Base-by-base conservation (phyloP, 2,329 filamentous ascomycete species). In the Fusarium sp. region DNA sequence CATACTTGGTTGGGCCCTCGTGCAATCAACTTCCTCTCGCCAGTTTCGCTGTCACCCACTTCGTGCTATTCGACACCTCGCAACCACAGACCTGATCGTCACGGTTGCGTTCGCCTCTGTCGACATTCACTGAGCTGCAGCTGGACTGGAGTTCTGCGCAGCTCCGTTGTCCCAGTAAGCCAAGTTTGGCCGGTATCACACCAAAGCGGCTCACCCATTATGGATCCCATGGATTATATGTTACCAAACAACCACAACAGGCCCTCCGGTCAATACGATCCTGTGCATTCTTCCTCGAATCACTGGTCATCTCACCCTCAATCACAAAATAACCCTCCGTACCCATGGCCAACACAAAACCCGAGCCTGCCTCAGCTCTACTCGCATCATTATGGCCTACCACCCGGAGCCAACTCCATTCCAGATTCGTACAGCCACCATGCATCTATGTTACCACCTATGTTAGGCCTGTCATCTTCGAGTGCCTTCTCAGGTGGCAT, bases 221-320 rank as follows among this genome's bases (percentile, higher is more conserved):
- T 76, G 75, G 74, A 76, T 66, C 72, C 68, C 17, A 72, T 74
- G 66, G 71, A 76, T 33, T 73, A 71, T 54, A 56, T 74, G 37
- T 48, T 71, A 45, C 66, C 59, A 41, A 65, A 71, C 53, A 65
- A 70, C 40, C 62, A 71, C 43, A 59, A 66, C 40, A 68, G 72
- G 45, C 45, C 68, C 39, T 49, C 53, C n/a, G 53, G 70, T 19
- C 72, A 74, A 49, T 74, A 74, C 49, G 75, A 75, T 40, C 69
- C 75, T 19, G 70, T 76, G 37, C 75, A 76, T 52, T 63, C 70
- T 30, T 65, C 72, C 33, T 64, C 73, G 20, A 67, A 54, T 45
- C 56, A 68, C 37, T 78, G 76, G 76, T 56, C 61, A 46, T 51
- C 65, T 47, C 68, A 69, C 49, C 52, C 64, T 52, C 68, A 68